A percentile compares a stretch with the other conserved stretches of the same genome.
Evolutionary conservation across 352 stramenopile species (phyloP).

Genomic region (Pythium scleroteichum): DNA sequence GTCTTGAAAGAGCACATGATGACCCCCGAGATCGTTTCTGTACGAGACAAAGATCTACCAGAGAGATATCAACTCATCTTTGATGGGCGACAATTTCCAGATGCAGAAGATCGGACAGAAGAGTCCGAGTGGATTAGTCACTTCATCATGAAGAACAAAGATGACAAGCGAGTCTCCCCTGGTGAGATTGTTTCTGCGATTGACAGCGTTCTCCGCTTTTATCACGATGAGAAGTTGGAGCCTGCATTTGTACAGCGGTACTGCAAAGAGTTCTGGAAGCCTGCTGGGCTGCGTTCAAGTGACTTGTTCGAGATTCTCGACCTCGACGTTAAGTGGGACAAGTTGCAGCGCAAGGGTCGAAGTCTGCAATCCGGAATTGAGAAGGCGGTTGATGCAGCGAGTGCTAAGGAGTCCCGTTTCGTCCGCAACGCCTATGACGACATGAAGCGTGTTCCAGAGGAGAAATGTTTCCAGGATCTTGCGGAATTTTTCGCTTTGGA

Average conservation of each 20-base stretch:
- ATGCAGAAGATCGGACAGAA: conserved; percentile 81
- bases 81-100: conserved; percentile 68
- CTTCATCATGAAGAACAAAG: conserved; percentile 82
- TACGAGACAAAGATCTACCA: conserved; percentile 80
- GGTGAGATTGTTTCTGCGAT: conserved; percentile 88
- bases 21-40: conserved; percentile 76
- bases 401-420: conserved; percentile 73
- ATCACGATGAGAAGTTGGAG: conserved; percentile 89
- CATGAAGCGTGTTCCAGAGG: conserved; percentile 65
- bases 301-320: conserved; percentile 88
- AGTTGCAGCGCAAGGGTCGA: conserved; percentile 78
- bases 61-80: conserved; percentile 84
- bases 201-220: conserved; percentile 86
- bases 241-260: conserved; percentile 89
- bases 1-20: conserved; percentile 90
- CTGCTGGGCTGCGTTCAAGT: conserved; percentile 74
- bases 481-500: conserved; percentile 86
- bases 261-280: conserved; percentile 91
- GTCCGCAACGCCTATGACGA: conserved; percentile 85
- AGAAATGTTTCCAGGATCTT: conserved; percentile 86
- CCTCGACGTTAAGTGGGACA: conserved; percentile 88
- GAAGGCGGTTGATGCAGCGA: conserved; percentile 68
- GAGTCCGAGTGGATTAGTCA: conserved; percentile 90
- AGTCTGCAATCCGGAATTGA: conserved; percentile 69
- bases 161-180: conserved; percentile 43